A percentile compares a stretch with the other conserved stretches of the same genome.
These are phyloP conservation scores for Pseudogymnoascus sp. DNA, from an alignment of 2,329 filamentous ascomycete genomes.

Conservation along the genomic window DNA sequence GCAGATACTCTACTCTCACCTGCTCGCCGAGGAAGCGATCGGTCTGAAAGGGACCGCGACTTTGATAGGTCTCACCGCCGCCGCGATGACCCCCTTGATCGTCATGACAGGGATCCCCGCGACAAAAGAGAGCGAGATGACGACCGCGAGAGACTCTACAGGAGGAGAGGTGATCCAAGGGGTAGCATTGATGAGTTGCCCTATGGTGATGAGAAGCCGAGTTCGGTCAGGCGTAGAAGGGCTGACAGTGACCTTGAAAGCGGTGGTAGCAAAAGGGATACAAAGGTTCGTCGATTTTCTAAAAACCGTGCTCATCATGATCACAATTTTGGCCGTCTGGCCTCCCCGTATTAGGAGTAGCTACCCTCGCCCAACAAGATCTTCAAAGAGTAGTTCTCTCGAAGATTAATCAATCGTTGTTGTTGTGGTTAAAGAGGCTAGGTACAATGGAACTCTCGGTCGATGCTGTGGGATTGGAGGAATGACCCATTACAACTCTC, in stretches of 20 bases:
- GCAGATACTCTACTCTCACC: conserved; percentile 52
- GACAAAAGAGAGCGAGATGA: conserved; percentile 83
- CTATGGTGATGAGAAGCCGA: conserved; percentile 69
- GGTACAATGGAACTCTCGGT: background rate
- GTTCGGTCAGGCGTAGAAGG: conserved; percentile 62
- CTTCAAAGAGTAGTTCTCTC: background rate
- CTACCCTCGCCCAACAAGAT: background rate
- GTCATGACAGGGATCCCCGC: conserved; percentile 56
- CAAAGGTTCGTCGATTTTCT: conserved; percentile 42
- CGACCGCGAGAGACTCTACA: conserved; percentile 80
- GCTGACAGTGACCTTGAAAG: conserved; percentile 68
- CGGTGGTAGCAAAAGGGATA: conserved; percentile 48
- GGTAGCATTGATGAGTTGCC: conserved; percentile 81
- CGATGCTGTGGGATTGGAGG: background rate
- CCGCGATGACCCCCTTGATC: conserved; percentile 52
- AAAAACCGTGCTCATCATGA: background rate
- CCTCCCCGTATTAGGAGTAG: background rate
- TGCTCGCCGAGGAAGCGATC: conserved; percentile 21
- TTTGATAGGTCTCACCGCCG: conserved; percentile 36
- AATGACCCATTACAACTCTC: background rate
- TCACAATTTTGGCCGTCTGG: background rate
- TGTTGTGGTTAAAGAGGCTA: background rate
- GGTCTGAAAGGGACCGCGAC: conserved; percentile 37
- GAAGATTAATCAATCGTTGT: background rate
- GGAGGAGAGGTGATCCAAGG: conserved; percentile 68